Base-by-base conservation (phyloP, 2,329 filamentous ascomycete species). In the Cadophora sp. region DNA sequence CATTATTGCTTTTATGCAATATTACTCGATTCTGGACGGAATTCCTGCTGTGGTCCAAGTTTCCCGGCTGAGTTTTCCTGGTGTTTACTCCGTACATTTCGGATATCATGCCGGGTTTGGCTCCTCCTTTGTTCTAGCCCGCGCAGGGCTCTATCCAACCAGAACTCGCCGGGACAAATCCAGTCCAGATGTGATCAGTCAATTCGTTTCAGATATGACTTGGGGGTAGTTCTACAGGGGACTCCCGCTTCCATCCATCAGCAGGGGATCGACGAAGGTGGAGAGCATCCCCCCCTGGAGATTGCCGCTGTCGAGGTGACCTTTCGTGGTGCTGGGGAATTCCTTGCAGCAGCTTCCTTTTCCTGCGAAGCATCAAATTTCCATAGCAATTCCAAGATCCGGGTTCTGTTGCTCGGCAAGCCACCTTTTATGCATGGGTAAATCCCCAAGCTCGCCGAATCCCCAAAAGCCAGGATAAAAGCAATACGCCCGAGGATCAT, bases 211-310 rank as follows among this genome's bases (percentile, higher is more conserved):
- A 60, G 63, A 65, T 61, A 16, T 53, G 55, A 22, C 47, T 41
- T 65, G 61, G 61, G 56, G 65, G 8, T 18, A 20, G 18, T 4
- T 13, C 22, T 33, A 27, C 41, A 47, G 39, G 58, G 64, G 47
- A 48, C 64, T 65, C 50, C 60, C 36, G 24, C 63, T 61, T 47
- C 39, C 22, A 58, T 47, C 39, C 22, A 58, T 62, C 58, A 58
- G 58, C 59, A 14, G 33, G 45, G 66, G 66, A 70, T 70, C 68
- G 64, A 60, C 66, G 30, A 24, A 59, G 41, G 60, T 71, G 69
- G 66, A 62, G 62, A 60, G 45, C 53, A 67, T 63, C 7, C 14
- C 45, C 41, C 50, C 62, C 39, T 61, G n/a, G 45, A 55, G 43
- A 51, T 47, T 58, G 18, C 60, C 41, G 53, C 53, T 56, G 30